A percentile compares a stretch with the other conserved stretches of the same genome.
phyloP scores from a whole-genome alignment of 768 basidiomycete genomes.

The Cyclocybe cylindracea region DNA sequence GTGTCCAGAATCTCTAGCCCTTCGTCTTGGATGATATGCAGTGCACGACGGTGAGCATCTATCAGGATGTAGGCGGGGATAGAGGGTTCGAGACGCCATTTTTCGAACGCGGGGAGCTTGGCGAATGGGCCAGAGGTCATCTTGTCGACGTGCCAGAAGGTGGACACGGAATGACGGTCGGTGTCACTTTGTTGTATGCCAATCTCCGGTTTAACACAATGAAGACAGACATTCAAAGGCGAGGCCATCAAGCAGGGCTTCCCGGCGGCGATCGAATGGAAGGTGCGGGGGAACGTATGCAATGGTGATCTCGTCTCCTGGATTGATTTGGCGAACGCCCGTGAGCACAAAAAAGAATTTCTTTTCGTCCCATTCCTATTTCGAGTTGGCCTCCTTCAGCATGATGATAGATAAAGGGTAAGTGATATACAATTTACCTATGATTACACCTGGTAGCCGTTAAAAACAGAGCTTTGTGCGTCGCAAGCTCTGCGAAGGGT shows the following conservation, averaged over 20 bases:
- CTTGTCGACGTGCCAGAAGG: slow-evolving; percentile 19
- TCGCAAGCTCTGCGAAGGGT: slow-evolving; percentile 22
- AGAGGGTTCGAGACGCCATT: slow-evolving; percentile 31
- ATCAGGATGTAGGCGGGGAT: slow-evolving; percentile 29
- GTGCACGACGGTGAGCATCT: slow-evolving; percentile 28
- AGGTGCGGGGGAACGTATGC: slow-evolving; percentile 29
- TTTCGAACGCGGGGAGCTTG: slow-evolving; percentile 28
- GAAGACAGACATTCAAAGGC: slow-evolving; percentile 34
- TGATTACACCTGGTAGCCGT: slow-evolving; percentile 39
- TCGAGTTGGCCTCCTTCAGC: slow-evolving; percentile 31
- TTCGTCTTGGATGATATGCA: slow-evolving; percentile 31
- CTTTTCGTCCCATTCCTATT: slow-evolving; percentile 34
- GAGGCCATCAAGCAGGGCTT: slow-evolving; percentile 22
- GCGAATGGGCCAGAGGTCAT: no score
- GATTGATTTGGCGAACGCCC: slow-evolving; percentile 32
- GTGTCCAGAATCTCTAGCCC: slow-evolving; percentile 30
- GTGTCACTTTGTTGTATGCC: slow-evolving; percentile 25
- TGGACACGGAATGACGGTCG: slow-evolving; percentile 25
- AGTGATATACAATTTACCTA: slow-evolving; percentile 28
- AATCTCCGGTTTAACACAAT: slow-evolving; percentile 21
- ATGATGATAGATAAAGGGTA: background rate
- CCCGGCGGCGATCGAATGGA: slow-evolving; percentile 20
- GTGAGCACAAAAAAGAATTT: slow-evolving; percentile 33
- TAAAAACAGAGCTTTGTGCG: slow-evolving; percentile 37
- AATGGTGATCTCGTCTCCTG: slow-evolving; percentile 40